Conservation (phyloP, 1,284 basidiomycete species). For the Tilletiaria anomala region DNA sequence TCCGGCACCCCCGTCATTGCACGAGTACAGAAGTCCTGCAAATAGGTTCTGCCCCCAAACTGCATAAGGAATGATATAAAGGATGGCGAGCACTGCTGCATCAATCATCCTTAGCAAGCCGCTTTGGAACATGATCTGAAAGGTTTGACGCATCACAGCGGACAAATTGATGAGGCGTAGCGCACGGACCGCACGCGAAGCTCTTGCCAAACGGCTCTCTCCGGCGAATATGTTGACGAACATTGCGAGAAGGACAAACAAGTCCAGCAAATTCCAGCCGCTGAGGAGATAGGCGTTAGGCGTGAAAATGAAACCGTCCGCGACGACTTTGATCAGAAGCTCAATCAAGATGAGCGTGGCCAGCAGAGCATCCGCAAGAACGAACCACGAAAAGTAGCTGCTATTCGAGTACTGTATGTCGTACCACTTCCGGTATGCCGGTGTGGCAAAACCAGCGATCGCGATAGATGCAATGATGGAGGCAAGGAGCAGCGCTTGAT, state of each 20-base stretch:
- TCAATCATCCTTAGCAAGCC: constrained; percentile 56
- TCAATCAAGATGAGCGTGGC: constrained; percentile 65
- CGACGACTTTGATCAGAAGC: constrained; percentile 76
- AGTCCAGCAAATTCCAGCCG: constrained; percentile 84
- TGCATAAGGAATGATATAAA: constrained; percentile 89
- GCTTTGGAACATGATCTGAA: neutral
- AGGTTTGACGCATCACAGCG: constrained; percentile 49
- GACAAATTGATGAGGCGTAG: constrained; percentile 67
- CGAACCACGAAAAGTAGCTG: constrained; percentile 67
- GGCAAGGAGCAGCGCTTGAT: no score
- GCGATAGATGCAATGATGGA: constrained; percentile 70
- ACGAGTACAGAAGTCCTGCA: constrained; percentile 64
- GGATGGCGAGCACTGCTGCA: constrained; percentile 75
- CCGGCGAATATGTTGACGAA: constrained; percentile 65
- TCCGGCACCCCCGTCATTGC: constrained; percentile 54
- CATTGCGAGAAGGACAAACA: constrained; percentile 67
- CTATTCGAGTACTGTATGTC: constrained; percentile 49
- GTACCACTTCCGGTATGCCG: constrained; percentile 59
- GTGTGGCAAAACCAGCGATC: constrained; percentile 74
- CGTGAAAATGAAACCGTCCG: constrained; percentile 72
- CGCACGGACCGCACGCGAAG: constrained; percentile 76
- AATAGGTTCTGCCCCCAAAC: constrained; percentile 96
- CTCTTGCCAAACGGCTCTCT: constrained; percentile 64
- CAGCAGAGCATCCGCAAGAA: constrained; percentile 63
- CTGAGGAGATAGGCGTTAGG: constrained; percentile 86